Base-by-base conservation (phyloP, 352 stramenopile genomes). In the Phytophthora hibernalis region DNA sequence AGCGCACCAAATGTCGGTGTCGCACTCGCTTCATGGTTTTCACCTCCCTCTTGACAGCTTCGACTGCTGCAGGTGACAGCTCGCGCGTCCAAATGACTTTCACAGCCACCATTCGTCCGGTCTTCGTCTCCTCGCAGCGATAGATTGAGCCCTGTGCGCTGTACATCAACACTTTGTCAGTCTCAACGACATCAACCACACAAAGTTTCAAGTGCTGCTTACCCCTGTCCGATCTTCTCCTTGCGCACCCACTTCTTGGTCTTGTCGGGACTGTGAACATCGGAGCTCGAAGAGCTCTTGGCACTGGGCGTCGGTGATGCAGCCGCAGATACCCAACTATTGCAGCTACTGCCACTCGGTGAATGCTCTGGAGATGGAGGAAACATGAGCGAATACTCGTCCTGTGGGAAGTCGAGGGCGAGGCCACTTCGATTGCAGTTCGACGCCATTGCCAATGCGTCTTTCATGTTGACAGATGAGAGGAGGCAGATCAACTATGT, bases 151-250 rank as follows among this genome's bases (percentile, higher is more conserved):
- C 85, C 42, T 94, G 85, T 0, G 83, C 85, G 55, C 85, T 67
- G 61, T 76, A 16, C 57, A 13, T 30, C 15, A 61, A 51, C 31
- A 54, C 11, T 38, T 47, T 20, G 11, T 58, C 31, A 74, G 35
- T 18, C 11, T 22, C 11, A 26, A 48, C 20, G 44, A 21, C 16
- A 52, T 15, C 15, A 20, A 20, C 8, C 16, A 43, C 37, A 11
- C 11, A 43, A 43, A 18, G 15, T 3, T 21, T 21, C 4, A 43
- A 21, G 11, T 18, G 31, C 16, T 21, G 13, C 15, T 31, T 76
- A 92, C 82, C 83, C 85, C 54, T 94, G 85, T 1, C 85, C 85
- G 57, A 92, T 90, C 60, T 92, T 91, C 55, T 94, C 85, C 67
- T 91, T 94, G 49, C 85, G 83, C 8, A 83, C 54, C 72, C 76